Percentiles rank a stretch among this genome's conserved stretches.
phyloP scores from a whole-genome alignment of 257 asterid genomes.

The Salvia rosmarinus region DNA sequence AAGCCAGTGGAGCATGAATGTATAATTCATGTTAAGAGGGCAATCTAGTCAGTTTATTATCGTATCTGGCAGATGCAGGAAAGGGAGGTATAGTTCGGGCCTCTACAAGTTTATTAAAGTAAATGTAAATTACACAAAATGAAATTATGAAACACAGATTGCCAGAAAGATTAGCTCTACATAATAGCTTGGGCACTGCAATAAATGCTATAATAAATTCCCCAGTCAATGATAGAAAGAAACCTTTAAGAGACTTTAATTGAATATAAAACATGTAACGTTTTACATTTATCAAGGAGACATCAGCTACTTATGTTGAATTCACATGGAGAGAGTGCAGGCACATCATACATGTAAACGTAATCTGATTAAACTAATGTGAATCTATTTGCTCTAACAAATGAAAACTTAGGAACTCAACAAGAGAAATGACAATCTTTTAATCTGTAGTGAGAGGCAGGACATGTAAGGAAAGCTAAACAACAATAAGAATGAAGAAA shows the following conservation, averaged over 20 bases:
- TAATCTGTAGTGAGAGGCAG: not conserved
- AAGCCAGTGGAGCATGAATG: not conserved
- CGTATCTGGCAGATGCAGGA: constrained; percentile 3
- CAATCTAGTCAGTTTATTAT: not conserved
- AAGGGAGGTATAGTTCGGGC: not conserved
- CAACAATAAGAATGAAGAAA: not conserved
- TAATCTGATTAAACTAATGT: not conserved
- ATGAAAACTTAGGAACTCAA: not conserved
- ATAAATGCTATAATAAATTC: constrained; percentile 7
- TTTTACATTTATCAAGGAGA: not conserved
- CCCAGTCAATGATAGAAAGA: not conserved
- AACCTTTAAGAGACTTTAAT: not conserved
- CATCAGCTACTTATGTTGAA: not conserved
- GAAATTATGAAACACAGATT: constrained; percentile 8
- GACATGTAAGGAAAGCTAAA: not conserved
- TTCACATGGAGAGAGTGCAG: constrained; percentile 8
- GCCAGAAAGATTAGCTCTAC: not conserved
- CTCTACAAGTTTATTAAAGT: not conserved
- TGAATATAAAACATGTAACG: not conserved
- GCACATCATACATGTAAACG: no score
- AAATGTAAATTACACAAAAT: constrained; percentile 5
- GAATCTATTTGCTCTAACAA: not conserved
- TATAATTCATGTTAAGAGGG: not conserved
- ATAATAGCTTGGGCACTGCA: not conserved
- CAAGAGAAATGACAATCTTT: not conserved